Evolutionary conservation across 306 rosid genomes (phyloP).

Genomic region (Carpinus fangiana): DNA sequence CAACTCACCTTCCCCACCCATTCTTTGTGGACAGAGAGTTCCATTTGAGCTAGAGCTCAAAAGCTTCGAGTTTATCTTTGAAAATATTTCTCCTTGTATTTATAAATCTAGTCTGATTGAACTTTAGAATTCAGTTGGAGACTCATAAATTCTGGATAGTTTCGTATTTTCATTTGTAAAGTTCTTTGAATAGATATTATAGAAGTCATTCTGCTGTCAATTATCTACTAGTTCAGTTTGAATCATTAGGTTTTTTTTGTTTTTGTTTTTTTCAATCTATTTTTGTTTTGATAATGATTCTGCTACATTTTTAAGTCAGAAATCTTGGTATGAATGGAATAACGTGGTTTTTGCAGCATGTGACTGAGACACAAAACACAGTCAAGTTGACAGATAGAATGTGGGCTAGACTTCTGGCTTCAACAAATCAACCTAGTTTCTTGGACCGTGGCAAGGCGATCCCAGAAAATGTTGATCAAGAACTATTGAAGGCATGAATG

Average conservation of each 20-base stretch:
- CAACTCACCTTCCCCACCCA: not conserved
- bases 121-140: not conserved
- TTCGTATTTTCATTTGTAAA: not conserved
- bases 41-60: not conserved
- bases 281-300: not conserved
- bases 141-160: not conserved
- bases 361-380: constrained; percentile 69
- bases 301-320: not conserved
- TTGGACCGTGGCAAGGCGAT: constrained; percentile 28
- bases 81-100: not conserved
- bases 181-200: not conserved
- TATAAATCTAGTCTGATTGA: not conserved
- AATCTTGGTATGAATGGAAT: not conserved
- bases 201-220: not conserved
- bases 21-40: not conserved
- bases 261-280: not conserved
- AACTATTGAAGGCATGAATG: constrained; percentile 29
- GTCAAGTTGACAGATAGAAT: constrained; percentile 69
- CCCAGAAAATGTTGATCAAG: constrained; percentile 33
- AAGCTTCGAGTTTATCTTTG: not conserved
- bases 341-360: constrained; percentile 59
- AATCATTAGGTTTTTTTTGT: not conserved
- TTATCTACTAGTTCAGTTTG: not conserved
- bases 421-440: constrained; percentile 93
- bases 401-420: constrained; percentile 98